Percentiles rank a stretch among this genome's conserved stretches.
These are phyloP conservation scores for Papiliotrema flavescens DNA, from an alignment of 1,284 basidiomycete genomes.

Conservation along the genomic window DNA sequence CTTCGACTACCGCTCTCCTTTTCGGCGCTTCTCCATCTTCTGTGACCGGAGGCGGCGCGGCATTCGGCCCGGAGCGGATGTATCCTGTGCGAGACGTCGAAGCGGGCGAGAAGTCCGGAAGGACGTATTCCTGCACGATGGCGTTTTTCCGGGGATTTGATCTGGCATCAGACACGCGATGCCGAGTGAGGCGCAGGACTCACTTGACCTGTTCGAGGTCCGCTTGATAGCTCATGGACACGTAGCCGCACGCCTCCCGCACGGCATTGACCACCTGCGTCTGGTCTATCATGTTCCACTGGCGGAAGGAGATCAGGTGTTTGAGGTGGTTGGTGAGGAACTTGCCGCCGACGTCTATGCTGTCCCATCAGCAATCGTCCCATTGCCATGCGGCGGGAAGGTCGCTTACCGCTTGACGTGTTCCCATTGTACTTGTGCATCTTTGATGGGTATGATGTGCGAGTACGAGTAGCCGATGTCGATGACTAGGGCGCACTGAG, in stretches of 20 bases:
- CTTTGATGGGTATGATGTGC: slow-evolving; percentile 80
- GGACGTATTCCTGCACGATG: slow-evolving; percentile 79
- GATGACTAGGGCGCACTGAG: slow-evolving; percentile 77
- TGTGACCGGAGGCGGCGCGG: slow-evolving; percentile 13
- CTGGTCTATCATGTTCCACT: slow-evolving; percentile 98
- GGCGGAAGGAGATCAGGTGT: slow-evolving; percentile 85
- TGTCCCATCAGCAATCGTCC: slow-evolving; percentile 38
- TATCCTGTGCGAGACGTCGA: slow-evolving; percentile 57
- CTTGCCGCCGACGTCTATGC: slow-evolving; percentile 90
- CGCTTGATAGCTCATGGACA: slow-evolving; percentile 65
- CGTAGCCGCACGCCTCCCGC: slow-evolving; percentile 82
- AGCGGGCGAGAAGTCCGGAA: slow-evolving; percentile 76
- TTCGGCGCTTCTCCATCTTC: slow-evolving; percentile 3
- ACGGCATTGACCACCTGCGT: slow-evolving; percentile 87
- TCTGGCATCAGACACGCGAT: slow-evolving; percentile 16
- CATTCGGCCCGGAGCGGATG: slow-evolving; percentile 54
- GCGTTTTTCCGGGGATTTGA: slow-evolving; percentile 52
- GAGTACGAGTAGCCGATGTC: slow-evolving; percentile 92
- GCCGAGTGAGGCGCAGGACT: slow-evolving; percentile 27
- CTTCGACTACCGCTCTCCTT: slow-evolving; percentile 6
- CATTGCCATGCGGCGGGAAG: background rate
- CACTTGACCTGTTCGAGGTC: slow-evolving; percentile 80
- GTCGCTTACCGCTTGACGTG: slow-evolving; percentile 69
- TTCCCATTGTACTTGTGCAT: slow-evolving; percentile 68
- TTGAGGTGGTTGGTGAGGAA: slow-evolving; percentile 91